Evolutionary conservation across 352 stramenopile species (phyloP).

Genomic region (Peronospora farinosa): DNA sequence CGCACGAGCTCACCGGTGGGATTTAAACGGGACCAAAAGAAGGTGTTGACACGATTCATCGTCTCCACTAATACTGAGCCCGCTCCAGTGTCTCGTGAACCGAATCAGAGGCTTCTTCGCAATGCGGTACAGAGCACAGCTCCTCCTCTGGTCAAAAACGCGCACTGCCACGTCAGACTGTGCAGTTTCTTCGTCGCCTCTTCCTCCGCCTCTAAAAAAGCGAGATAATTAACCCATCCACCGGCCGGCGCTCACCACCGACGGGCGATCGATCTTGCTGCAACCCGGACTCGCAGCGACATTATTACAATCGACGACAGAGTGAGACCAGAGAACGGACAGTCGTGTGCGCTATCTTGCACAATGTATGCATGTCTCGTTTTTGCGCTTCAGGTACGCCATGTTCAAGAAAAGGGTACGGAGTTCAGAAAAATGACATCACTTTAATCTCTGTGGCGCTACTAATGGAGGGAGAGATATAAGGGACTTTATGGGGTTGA

Average conservation of each 20-base stretch:
- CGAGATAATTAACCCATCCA: slow-evolving; percentile 24
- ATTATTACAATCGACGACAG: slow-evolving; percentile 22
- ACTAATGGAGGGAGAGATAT: too few species aligned
- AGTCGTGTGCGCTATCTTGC: slow-evolving; percentile 1
- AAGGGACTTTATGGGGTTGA: too few species aligned
- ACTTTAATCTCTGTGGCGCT: slow-evolving; percentile 16
- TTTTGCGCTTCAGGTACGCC: slow-evolving; percentile 14
- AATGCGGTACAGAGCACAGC: slow-evolving; percentile 19
- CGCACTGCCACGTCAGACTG: slow-evolving; percentile 2
- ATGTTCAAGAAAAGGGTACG: slow-evolving; percentile 10
- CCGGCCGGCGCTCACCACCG: slow-evolving; percentile 15
- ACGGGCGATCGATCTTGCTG: slow-evolving; percentile 19
- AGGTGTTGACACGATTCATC: slow-evolving; percentile 67
- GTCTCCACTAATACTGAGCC: slow-evolving; percentile 2
- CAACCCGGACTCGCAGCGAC: slow-evolving; percentile 26
- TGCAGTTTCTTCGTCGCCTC: slow-evolving; percentile 10
- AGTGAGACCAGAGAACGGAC: slow-evolving; percentile 1
- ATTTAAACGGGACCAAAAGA: slow-evolving; percentile 72
- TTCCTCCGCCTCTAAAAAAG: slow-evolving; percentile 21
- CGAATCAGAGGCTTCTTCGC: slow-evolving; percentile 3
- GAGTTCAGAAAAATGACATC: slow-evolving; percentile 24
- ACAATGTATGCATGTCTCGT: slow-evolving; percentile 9
- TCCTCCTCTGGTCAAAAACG: not conserved
- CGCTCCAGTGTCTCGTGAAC: not conserved
- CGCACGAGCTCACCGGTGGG: slow-evolving; percentile 69